Conservation (phyloP, 305 asterid genomes). For the Rubia occidens region DNA sequence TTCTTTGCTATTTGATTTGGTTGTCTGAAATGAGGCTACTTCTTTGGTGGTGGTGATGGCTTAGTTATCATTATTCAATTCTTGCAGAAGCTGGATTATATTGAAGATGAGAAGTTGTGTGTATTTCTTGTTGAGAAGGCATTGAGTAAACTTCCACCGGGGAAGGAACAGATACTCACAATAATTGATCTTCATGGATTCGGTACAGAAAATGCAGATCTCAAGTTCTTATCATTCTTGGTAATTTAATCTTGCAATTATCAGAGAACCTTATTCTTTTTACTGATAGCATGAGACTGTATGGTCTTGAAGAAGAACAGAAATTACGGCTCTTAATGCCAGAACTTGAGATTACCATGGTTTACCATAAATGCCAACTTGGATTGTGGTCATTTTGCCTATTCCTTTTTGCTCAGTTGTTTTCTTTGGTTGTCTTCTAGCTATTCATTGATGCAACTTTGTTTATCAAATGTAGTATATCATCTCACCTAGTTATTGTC, state of each 20-base stretch:
- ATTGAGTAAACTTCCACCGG: conserved; percentile 47
- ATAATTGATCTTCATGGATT: conserved; percentile 71
- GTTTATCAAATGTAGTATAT: background rate
- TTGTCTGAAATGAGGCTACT: conserved; percentile 1
- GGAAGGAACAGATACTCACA: conserved; percentile 58
- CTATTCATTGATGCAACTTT: conserved; percentile 2
- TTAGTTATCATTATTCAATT: background rate
- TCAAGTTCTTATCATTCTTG: conserved; percentile 70
- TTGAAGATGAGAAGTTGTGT: conserved; percentile 76
- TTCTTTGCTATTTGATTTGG: background rate
- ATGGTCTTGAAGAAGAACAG: background rate
- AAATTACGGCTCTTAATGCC: background rate
- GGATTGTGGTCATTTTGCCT: background rate
- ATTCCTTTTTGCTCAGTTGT: background rate
- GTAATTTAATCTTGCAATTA: conserved; percentile 24
- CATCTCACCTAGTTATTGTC: background rate
- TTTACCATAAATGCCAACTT: background rate
- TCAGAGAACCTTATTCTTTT: background rate
- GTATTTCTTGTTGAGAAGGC: conserved; percentile 77
- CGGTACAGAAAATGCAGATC: conserved; percentile 58
- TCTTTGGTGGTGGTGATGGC: background rate
- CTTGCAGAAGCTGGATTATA: conserved; percentile 36
- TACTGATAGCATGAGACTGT: background rate
- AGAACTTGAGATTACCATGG: background rate
- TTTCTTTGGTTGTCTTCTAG: background rate